phyloP scores from a whole-genome alignment of 345 rosid genomes.

The Salix arbutifolia region DNA sequence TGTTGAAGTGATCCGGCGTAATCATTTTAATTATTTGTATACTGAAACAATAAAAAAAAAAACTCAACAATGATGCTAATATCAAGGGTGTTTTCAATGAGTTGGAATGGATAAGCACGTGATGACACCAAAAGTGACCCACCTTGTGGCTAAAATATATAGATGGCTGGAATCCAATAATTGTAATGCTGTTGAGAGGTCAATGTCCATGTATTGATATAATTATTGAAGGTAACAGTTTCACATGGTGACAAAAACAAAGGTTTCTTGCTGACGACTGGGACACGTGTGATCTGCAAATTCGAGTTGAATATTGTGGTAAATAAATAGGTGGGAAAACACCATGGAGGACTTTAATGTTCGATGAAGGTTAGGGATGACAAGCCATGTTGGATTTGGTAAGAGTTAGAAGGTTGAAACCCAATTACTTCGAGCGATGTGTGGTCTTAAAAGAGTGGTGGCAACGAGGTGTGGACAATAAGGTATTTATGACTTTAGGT shows the following conservation, averaged over 20 bases:
- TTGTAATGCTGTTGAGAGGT: slow-evolving; percentile 23
- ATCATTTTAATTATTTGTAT: neutral
- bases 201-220: slow-evolving; percentile 15
- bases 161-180: neutral
- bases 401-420: neutral
- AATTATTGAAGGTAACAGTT: slow-evolving; percentile 18
- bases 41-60: neutral
- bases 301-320: neutral
- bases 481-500: slow-evolving; percentile 15
- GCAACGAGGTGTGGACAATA: slow-evolving; percentile 3
- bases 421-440: neutral
- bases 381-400: slow-evolving; percentile 20
- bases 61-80: neutral
- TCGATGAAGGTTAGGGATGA: slow-evolving; percentile 4
- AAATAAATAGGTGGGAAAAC: neutral
- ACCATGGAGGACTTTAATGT: neutral
- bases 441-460: neutral
- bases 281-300: neutral
- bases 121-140: slow-evolving; percentile 6
- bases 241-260: neutral
- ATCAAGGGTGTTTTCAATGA: neutral
- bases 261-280: neutral
- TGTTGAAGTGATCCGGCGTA: neutral
- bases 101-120: neutral
- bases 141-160: neutral